phyloP scores from a whole-genome alignment of 129 eudicot genomes.

The Flaveria trinervia region DNA sequence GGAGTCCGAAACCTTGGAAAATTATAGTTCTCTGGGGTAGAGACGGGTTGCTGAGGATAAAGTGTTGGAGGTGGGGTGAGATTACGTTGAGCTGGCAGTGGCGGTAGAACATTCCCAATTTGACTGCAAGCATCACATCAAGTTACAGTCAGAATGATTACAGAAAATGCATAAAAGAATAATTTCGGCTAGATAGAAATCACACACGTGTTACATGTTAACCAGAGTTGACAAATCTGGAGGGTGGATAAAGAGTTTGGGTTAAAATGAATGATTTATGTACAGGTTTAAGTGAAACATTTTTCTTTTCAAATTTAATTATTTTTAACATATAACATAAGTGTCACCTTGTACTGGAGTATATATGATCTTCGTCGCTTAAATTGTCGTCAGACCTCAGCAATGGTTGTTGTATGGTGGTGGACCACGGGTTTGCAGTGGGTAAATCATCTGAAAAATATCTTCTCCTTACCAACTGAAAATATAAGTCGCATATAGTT shows the following conservation, averaged over 20 bases:
- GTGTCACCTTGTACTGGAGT: conserved; percentile 21
- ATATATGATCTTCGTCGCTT: conserved; percentile 27
- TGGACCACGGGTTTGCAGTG: conserved; percentile 21
- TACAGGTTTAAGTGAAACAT: background rate
- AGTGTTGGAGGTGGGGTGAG: conserved; percentile 53
- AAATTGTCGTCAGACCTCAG: conserved; percentile 25
- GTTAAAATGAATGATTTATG: background rate
- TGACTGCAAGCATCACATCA: conserved; percentile 23
- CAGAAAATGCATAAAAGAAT: background rate
- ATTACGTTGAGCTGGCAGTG: conserved; percentile 29
- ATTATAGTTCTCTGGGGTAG: conserved; percentile 63
- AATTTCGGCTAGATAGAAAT: background rate
- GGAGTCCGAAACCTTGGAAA: conserved; percentile 58
- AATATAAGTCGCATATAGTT: conserved; percentile 8
- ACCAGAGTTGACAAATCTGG: background rate
- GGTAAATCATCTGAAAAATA: conserved; percentile 32
- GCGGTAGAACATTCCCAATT: conserved; percentile 25
- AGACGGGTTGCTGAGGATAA: conserved; percentile 82
- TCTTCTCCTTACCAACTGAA: conserved; percentile 34
- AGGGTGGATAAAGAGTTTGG: background rate
- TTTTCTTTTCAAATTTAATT: background rate
- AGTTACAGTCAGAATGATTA: background rate
- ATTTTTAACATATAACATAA: background rate
- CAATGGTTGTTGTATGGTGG: conserved; percentile 21
- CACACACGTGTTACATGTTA: background rate